Percentiles rank a stretch among this genome's conserved stretches.
These are phyloP conservation scores for Asclepias syriaca DNA, from an alignment of 257 asterid species.

Conservation along the genomic window DNA sequence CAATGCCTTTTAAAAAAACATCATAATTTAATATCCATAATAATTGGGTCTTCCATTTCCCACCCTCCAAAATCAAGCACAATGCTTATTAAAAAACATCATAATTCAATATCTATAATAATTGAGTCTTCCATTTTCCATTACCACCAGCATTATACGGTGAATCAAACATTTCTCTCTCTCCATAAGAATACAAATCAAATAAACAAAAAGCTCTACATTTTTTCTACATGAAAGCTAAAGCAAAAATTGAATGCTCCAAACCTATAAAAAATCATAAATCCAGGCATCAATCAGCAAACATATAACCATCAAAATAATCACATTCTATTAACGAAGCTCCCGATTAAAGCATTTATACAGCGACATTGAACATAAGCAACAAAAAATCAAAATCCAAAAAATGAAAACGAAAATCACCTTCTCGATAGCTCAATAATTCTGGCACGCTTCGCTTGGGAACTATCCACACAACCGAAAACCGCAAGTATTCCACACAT, in stretches of 20 bases:
- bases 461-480: conserved; percentile 67
- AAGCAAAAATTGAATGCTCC: not conserved
- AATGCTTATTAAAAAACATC: too few species aligned
- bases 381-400: not conserved
- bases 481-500: conserved; percentile 99
- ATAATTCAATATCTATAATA: not conserved
- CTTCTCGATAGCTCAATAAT: conserved; percentile 92
- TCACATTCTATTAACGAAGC: not conserved
- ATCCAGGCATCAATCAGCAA: not conserved
- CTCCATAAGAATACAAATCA: not conserved
- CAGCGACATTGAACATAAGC: conserved; percentile 2
- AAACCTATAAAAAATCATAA: not conserved
- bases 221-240: not conserved
- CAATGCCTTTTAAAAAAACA: not conserved
- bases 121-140: not conserved
- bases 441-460: conserved; percentile 80
- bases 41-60: not conserved
- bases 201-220: not conserved
- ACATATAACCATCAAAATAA: not conserved
- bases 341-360: not conserved
- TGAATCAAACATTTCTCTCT: not conserved
- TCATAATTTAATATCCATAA: not conserved
- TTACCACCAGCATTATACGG: not conserved
- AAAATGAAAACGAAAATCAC: conserved; percentile 21
- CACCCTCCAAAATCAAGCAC: not conserved